phyloP scores from a whole-genome alignment of 1,284 basidiomycete species.

The Anthracocystis setariae region DNA sequence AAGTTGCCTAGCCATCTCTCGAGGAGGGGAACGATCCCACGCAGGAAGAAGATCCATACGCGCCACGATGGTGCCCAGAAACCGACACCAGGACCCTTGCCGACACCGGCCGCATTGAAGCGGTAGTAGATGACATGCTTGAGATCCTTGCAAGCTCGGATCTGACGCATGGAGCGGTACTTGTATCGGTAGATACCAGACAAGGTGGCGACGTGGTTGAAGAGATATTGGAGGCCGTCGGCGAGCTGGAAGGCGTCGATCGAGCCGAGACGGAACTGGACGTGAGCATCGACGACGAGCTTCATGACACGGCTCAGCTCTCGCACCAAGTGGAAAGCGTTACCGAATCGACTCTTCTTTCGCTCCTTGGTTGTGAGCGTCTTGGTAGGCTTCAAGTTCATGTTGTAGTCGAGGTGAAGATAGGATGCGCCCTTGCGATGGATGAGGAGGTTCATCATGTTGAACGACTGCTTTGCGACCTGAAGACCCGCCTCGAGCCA shows the following conservation, averaged over 20 bases:
- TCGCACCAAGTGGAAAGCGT: constrained; percentile 96
- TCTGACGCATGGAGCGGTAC: constrained; percentile 99
- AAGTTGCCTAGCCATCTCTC: constrained; percentile 98
- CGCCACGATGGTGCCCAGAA: constrained; percentile 99
- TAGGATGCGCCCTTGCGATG: constrained; percentile 99
- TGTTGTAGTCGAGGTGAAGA: constrained; percentile 89
- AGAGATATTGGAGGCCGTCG: constrained; percentile 97
- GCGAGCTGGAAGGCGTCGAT: constrained; percentile 99
- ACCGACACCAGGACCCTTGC: constrained; percentile 97
- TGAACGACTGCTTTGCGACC: constrained; percentile 97
- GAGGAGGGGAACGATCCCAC: constrained; percentile 95
- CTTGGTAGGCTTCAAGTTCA: constrained; percentile 97
- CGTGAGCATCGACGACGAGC: constrained; percentile 97
- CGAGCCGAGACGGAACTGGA: constrained; percentile 97
- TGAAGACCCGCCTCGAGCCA: constrained; percentile 99
- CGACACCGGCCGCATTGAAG: constrained; percentile 99
- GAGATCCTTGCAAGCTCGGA: constrained; percentile 98
- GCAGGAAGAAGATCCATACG: constrained; percentile 99
- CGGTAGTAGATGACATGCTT: constrained; percentile 84
- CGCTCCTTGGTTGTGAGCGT: constrained; percentile 99
- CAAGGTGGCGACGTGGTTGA: constrained; percentile 94
- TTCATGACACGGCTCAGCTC: constrained; percentile 97
- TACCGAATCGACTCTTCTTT: constrained; percentile 99
- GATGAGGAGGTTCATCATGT: constrained; percentile 98
- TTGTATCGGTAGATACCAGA: constrained; percentile 99